Evolutionary conservation across 2,329 filamentous ascomycete species (phyloP).

Genomic region (Paraconiothyrium sp.): DNA sequence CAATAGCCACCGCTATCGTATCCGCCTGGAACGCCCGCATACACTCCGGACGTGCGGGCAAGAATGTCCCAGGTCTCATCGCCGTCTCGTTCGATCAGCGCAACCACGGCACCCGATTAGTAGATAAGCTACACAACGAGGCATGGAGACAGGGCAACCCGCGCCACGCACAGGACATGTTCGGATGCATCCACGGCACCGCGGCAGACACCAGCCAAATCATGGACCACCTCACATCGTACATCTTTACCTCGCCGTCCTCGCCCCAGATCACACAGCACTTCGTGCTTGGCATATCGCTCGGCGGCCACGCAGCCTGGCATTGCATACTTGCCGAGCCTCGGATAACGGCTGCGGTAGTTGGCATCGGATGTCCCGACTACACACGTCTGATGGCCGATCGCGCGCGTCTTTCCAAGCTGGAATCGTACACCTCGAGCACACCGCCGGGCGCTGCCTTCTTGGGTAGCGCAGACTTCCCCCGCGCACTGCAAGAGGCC

Average conservation of each 20-base stretch:
- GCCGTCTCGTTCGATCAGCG: conserved; percentile 90
- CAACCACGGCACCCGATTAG: conserved; percentile 82
- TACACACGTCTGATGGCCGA: conserved; percentile 82
- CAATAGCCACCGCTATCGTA: conserved; percentile 75
- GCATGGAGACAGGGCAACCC: conserved; percentile 82
- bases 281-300: conserved; percentile 80
- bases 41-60: conserved; percentile 38
- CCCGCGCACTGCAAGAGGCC: conserved; percentile 69
- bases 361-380: conserved; percentile 90
- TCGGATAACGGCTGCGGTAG: conserved; percentile 78
- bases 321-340: conserved; percentile 81
- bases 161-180: conserved; percentile 92
- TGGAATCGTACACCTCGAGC: conserved; percentile 66
- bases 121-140: conserved; percentile 74
- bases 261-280: conserved; percentile 66
- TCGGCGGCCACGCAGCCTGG: conserved; percentile 91
- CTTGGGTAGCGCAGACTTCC: conserved; percentile 81
- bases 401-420: conserved; percentile 76
- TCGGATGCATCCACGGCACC: conserved; percentile 76
- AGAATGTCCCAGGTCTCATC: conserved; percentile 68
- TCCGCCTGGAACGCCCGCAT: conserved; percentile 69
- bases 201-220: conserved; percentile 78
- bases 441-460: conserved; percentile 70
- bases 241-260: conserved; percentile 67
- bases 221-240: conserved; percentile 80